Base-by-base conservation (phyloP, 768 basidiomycete genomes). In the Collybiopsis luxurians region DNA sequence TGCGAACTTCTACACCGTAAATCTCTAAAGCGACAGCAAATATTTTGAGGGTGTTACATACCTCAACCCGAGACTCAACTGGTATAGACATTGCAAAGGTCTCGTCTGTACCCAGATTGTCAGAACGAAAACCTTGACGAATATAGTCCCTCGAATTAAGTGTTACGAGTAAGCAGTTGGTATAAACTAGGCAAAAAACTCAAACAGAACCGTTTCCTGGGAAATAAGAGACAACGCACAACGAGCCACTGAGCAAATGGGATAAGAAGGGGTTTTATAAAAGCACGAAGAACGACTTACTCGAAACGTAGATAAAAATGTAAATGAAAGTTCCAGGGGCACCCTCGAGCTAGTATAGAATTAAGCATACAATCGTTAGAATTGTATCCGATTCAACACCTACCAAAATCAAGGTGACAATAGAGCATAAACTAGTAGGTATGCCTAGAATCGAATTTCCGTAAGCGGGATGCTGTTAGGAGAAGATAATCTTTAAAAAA, bases 71-170 rank as follows among this genome's bases (percentile, higher is more conserved):
- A 17, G 51, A 53, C 17, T 42, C 51, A 17, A 1, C 38, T 15
- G 53, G 53, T 19, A 43, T 19, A 17, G 53, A 43, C 43, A 55
- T 44, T 2, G 53, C 53, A 34, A 44, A 55, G 10, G 30, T 43
- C 4, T 55, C 53, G 30, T 5, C 19, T 1, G 42, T 30, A 24
- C 40, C n/a, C 4, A 19, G 6, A 17, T 15, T 15, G 6, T 45
- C 13, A 23, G 53, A 55, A 31, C 30, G 28, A 28, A 49, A 31
- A 26, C 42, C 53, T 23, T 47, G 46, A 30, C 55, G 55, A 21
- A 58, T 58, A 40, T 51, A 51, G 26, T 58, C 50, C 28, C 56
- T 40, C 11, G 49, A 51, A 26, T 58, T 58, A 26, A 58, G 26
- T 10, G 56, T 58, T 7, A 58, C 50, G n/a, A 56, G 38, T 26